These are phyloP conservation scores for Trichoderma lentiforme DNA, from an alignment of 2,329 filamentous ascomycete species.

Conservation along the genomic window DNA sequence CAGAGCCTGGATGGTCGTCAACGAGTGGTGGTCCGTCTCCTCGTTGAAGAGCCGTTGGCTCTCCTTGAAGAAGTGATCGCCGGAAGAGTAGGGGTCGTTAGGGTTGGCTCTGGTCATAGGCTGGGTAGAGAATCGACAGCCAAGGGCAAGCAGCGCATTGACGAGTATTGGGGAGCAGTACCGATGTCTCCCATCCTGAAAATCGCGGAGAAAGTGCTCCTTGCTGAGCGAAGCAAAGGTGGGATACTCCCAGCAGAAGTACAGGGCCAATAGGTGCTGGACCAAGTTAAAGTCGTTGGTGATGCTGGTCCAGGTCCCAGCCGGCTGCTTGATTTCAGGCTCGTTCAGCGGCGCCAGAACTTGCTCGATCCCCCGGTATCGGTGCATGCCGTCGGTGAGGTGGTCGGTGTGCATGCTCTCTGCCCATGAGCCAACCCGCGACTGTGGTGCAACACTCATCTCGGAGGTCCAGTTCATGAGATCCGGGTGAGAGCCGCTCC, in stretches of 20 bases:
- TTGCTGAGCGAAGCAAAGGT: slow-evolving; percentile 71
- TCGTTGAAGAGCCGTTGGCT: slow-evolving; percentile 58
- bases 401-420: slow-evolving; percentile 40
- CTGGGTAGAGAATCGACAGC: slow-evolving; percentile 66
- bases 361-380: slow-evolving; percentile 44
- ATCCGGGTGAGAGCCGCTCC: slow-evolving; percentile 47
- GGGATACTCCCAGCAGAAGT: slow-evolving; percentile 75
- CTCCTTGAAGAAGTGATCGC: slow-evolving; percentile 73
- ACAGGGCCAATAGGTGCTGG: slow-evolving; percentile 61
- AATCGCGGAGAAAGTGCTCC: slow-evolving; percentile 67
- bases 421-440: slow-evolving; percentile 50
- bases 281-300: slow-evolving; percentile 58
- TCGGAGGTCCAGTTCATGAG: slow-evolving; percentile 46
- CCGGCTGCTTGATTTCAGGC: slow-evolving; percentile 42
- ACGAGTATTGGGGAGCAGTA: slow-evolving; percentile 67
- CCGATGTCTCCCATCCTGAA: slow-evolving; percentile 55
- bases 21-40: slow-evolving; percentile 55
- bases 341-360: slow-evolving; percentile 46
- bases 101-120: slow-evolving; percentile 61
- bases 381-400: slow-evolving; percentile 30
- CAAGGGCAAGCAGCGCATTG: slow-evolving; percentile 63
- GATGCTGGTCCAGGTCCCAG: slow-evolving; percentile 57
- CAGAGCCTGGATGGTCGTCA: slow-evolving; percentile 72
- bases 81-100: slow-evolving; percentile 60
- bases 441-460: slow-evolving; percentile 38